Evolutionary conservation across 2,329 filamentous ascomycete genomes (phyloP).

Genomic region (Monosporascus sp.): DNA sequence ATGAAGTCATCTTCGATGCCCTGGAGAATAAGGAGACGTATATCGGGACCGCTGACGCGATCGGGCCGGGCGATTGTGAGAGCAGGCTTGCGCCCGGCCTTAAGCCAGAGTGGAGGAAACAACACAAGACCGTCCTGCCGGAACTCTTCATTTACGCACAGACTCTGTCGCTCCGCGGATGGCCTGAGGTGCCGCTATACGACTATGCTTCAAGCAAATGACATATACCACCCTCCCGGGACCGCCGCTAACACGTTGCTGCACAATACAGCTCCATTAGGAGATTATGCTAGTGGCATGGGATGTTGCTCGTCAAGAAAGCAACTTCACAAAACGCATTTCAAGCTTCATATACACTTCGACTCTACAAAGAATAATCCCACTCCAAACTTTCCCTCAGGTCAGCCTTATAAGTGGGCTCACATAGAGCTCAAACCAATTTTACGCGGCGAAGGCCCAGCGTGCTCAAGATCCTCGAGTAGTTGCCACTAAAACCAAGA

Average conservation of each 20-base stretch:
- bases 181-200: slow-evolving; percentile 1
- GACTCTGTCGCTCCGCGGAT: not conserved
- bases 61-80: not conserved
- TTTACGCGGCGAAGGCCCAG: slow-evolving; percentile 11
- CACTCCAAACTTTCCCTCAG: not conserved
- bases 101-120: not conserved
- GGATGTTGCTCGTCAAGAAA: not conserved
- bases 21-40: not conserved
- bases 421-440: slow-evolving; percentile 3
- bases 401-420: no score
- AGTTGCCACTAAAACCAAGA: slow-evolving; percentile 6
- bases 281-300: not conserved
- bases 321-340: no score
- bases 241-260: not conserved
- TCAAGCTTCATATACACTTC: no score
- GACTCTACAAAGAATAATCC: not conserved
- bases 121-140: not conserved
- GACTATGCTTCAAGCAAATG: not conserved
- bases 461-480: slow-evolving; percentile 14
- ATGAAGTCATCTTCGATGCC: slow-evolving; percentile 1
- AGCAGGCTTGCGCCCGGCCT: not conserved
- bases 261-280: no score
- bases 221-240: not conserved
- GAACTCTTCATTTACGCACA: not conserved
- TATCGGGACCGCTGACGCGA: not conserved